Evolutionary conservation across 2,329 filamentous ascomycete species (phyloP).

Genomic region (Ophiocordyceps robertsii): DNA sequence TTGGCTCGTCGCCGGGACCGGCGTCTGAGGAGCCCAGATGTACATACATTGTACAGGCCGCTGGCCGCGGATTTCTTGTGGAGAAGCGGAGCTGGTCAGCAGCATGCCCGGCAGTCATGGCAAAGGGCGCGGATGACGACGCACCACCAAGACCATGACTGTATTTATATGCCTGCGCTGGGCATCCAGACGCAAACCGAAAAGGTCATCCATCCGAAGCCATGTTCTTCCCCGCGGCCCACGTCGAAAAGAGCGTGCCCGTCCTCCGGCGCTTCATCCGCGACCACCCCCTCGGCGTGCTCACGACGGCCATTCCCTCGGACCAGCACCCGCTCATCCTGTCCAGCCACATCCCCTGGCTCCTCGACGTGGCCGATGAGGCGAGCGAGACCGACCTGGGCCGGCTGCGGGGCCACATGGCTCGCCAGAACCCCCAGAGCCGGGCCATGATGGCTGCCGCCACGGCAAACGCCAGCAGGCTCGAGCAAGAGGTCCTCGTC

Average conservation of each 20-base stretch:
- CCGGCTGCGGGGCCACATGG: constrained; percentile 46
- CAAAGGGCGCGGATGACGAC: background rate
- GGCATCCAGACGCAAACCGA: background rate
- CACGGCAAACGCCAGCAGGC: constrained; percentile 10
- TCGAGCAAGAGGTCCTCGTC: constrained; percentile 44
- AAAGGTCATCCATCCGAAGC: background rate
- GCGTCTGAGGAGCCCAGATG: too few species aligned
- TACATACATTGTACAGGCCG: too few species aligned
- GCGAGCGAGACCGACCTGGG: constrained; percentile 24
- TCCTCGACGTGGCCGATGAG: constrained; percentile 36
- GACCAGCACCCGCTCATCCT: constrained; percentile 35
- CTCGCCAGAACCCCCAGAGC: constrained; percentile 47
- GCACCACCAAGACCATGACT: background rate
- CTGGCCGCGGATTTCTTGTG: too few species aligned
- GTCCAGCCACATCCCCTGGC: constrained; percentile 45
- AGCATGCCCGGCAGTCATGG: background rate
- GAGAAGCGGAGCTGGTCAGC: too few species aligned
- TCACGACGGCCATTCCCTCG: constrained; percentile 48
- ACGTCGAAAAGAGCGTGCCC: constrained; percentile 35
- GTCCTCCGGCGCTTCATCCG: constrained; percentile 41
- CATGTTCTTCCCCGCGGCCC: constrained; percentile 45
- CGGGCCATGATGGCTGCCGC: constrained; percentile 43
- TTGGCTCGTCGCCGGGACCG: too few species aligned
- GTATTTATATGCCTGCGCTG: background rate
- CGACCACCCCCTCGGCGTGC: constrained; percentile 45